These are phyloP conservation scores for Eragrostis nindensis DNA, from an alignment of 176 grass and related monocot genomes.

Conservation along the genomic window DNA sequence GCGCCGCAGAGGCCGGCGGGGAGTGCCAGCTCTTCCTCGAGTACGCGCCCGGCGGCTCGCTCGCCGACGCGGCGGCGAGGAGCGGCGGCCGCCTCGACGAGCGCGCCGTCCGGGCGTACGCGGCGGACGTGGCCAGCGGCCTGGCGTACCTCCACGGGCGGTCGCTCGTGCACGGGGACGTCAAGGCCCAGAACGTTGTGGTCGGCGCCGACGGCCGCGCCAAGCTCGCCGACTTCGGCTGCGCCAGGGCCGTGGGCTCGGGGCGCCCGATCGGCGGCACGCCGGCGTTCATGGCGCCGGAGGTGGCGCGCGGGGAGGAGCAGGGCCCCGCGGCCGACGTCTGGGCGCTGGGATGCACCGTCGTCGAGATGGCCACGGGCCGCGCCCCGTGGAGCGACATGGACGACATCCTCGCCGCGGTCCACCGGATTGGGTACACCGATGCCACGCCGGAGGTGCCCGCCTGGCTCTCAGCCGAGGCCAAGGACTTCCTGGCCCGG, in stretches of 20 bases:
- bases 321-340: not conserved
- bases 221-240: not conserved
- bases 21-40: conserved; percentile 50
- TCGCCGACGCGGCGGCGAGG: conserved; percentile 39
- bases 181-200: not conserved
- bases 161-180: not conserved
- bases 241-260: not conserved
- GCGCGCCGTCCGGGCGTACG: not conserved
- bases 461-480: not conserved
- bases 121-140: not conserved
- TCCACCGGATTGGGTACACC: not conserved
- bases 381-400: not conserved
- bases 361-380: not conserved
- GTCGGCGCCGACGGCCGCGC: not conserved
- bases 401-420: not conserved
- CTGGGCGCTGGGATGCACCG: not conserved
- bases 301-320: not conserved
- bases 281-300: conserved; percentile 1
- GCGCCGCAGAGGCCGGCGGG: not conserved
- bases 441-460: not conserved
- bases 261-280: not conserved
- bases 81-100: conserved; percentile 4
- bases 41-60: conserved; percentile 51
- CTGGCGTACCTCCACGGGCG: not conserved
- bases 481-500: not conserved